These are phyloP conservation scores for Tremella fuciformis DNA, from an alignment of 768 basidiomycete genomes.

Conservation along the genomic window DNA sequence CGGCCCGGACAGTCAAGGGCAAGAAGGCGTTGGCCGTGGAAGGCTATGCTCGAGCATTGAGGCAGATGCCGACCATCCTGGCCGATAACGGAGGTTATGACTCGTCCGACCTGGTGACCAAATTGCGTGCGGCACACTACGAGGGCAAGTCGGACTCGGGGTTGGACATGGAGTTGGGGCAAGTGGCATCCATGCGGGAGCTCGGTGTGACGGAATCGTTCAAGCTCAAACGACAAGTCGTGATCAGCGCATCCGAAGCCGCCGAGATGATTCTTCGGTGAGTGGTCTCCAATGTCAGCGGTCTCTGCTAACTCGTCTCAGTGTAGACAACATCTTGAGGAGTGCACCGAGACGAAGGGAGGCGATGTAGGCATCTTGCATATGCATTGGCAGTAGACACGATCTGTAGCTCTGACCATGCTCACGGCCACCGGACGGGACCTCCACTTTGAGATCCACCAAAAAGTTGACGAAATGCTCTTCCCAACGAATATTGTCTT, in stretches of 20 bases:
- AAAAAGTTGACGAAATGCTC: too few relatives aligned
- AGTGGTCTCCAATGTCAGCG: conserved; percentile 40
- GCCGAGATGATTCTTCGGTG: conserved; percentile 96
- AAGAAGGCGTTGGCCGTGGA: conserved; percentile 96
- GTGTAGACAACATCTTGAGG: conserved; percentile 88
- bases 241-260: conserved; percentile 89
- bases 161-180: conserved; percentile 83
- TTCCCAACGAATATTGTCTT: too few relatives aligned
- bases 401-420: too few relatives aligned
- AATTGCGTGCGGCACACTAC: conserved; percentile 87
- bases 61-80: conserved; percentile 90
- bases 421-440: too few relatives aligned
- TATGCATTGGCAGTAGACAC: too few relatives aligned
- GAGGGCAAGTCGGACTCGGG: conserved; percentile 83
- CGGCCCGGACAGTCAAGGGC: conserved; percentile 74
- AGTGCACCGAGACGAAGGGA: conserved; percentile 82
- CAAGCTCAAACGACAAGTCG: conserved; percentile 93
- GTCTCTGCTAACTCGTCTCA: conserved; percentile 44
- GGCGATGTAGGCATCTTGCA: conserved; percentile 34
- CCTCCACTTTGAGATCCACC: too few relatives aligned
- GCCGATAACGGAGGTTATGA: conserved; percentile 98
- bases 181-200: conserved; percentile 79
- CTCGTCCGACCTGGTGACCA: conserved; percentile 89
- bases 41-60: conserved; percentile 79
- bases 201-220: conserved; percentile 94